These are phyloP conservation scores for Kwoniella sp. DNA, from an alignment of 768 basidiomycete species.

Conservation along the genomic window DNA sequence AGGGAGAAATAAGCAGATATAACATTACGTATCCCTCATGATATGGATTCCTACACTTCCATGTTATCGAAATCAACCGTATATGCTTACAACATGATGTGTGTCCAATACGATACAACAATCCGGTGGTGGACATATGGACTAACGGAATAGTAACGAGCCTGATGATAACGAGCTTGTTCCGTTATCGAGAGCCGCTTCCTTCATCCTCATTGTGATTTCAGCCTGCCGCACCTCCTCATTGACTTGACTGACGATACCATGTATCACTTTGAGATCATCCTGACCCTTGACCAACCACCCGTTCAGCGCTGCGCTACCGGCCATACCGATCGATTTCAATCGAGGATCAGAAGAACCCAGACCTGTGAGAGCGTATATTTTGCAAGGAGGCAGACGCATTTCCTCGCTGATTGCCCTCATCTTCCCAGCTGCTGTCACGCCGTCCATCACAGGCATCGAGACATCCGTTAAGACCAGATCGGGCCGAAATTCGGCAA, in stretches of 20 bases:
- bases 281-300: conserved; percentile 49
- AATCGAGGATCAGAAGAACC: conserved; percentile 43
- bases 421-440: conserved; percentile 37
- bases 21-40: no score
- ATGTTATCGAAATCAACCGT: not conserved
- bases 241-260: conserved; percentile 24
- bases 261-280: conserved; percentile 21
- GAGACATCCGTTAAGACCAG: conserved; percentile 45
- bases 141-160: not conserved
- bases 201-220: not conserved
- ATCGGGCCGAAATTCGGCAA: conserved; percentile 31
- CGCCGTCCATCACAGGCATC: conserved; percentile 50
- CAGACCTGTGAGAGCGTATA: conserved; percentile 46
- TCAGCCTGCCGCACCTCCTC: not conserved
- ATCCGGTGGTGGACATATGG: not conserved
- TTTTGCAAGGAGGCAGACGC: conserved; percentile 9
- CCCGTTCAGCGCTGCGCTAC: conserved; percentile 40
- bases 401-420: conserved; percentile 22
- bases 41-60: no score
- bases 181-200: not conserved
- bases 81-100: conserved; percentile 1
- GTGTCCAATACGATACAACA: not conserved
- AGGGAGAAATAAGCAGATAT: no score
- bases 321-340: conserved; percentile 33
- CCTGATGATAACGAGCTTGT: not conserved